Base-by-base conservation (phyloP, 2,329 filamentous ascomycete species). In the Hansfordia pulvinata region DNA sequence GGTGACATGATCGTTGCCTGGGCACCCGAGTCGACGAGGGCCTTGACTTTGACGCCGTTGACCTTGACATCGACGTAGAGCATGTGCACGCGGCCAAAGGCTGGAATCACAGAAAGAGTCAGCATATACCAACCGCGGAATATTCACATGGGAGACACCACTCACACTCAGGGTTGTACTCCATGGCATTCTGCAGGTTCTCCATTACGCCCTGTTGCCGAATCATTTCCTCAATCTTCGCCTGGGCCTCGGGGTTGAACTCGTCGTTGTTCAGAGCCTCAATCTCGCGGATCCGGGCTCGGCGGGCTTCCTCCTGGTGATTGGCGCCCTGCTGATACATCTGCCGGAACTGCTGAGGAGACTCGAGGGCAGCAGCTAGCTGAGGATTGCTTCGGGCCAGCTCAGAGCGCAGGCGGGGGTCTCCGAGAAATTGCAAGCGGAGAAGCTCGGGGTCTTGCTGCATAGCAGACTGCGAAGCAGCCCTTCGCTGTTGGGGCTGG, bases 1-100 rank as follows among this genome's bases (percentile, higher is more conserved):
- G 90, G 90, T 5, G 88, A 96, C 90, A 98, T 98, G 59, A 98
- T 94, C 27, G 90, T 98, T 15, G 88, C 85, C 57, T 98, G 90
- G 14, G 90, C 90, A 34, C 90, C 90, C 2, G 90, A 96, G 52
- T 98, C 90, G 33, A 98, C 90, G 39, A 98, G 79, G 3, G 88
- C 90, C 60, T 94, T 96, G 42, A 98, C 77, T 31, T 81, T 82
- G 41, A 83, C 70, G 9, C 82, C 79, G 52, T 98, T 98, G 42
- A 98, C 90, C 50, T 92, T 82, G 34, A 93, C 86, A 46, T 92
- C 76, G 40, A 96, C 80, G 54, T 98, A 98, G 25, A 98, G 71
- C 76, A 98, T 90, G 41, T 88, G 85, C 20, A 98, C 90, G 40
- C 81, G 73, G 28, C 84, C 90, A 47, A 98, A 98, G 16, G 90